Conservation (phyloP, 78 protist species). For the Bodo saltans region DNA sequence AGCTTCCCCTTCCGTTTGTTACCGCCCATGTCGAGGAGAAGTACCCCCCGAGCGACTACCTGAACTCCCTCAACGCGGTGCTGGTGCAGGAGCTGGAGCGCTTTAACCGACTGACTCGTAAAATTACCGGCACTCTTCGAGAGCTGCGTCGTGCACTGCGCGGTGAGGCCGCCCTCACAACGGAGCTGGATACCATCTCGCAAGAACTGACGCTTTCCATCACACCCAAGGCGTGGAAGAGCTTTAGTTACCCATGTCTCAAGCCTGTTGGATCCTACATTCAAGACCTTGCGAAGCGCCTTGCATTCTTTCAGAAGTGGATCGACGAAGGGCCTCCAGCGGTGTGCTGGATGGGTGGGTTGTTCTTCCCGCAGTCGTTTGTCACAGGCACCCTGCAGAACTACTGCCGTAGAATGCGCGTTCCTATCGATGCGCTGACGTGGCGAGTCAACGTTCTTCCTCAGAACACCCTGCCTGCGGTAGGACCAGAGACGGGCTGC, state of each 20-base stretch:
- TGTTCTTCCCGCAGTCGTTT: conserved; percentile 87
- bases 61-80: conserved; percentile 18
- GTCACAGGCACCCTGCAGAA: conserved; percentile 72
- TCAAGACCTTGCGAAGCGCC: conserved; percentile 32
- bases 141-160: conserved; percentile 8
- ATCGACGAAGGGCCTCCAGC: conserved; percentile 28
- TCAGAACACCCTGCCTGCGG: no score
- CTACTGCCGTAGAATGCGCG: conserved; percentile 28
- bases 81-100: conserved; percentile 40
- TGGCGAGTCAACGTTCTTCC: conserved; percentile 7
- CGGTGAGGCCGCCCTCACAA: conserved; percentile 19
- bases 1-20: no score
- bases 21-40: no score
- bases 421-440: conserved; percentile 38
- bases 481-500: conserved; percentile 50
- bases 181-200: background rate
- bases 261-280: conserved; percentile 44
- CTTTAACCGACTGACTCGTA: conserved; percentile 40
- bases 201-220: background rate
- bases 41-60: background rate
- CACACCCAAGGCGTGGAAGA: conserved; percentile 38
- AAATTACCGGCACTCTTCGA: background rate
- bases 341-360: conserved; percentile 27
- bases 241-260: conserved; percentile 42
- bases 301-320: conserved; percentile 38